Percentiles rank a stretch among this genome's conserved stretches.
These are phyloP conservation scores for Trametes pubescens DNA, from an alignment of 1,284 basidiomycete species.

Conservation along the genomic window DNA sequence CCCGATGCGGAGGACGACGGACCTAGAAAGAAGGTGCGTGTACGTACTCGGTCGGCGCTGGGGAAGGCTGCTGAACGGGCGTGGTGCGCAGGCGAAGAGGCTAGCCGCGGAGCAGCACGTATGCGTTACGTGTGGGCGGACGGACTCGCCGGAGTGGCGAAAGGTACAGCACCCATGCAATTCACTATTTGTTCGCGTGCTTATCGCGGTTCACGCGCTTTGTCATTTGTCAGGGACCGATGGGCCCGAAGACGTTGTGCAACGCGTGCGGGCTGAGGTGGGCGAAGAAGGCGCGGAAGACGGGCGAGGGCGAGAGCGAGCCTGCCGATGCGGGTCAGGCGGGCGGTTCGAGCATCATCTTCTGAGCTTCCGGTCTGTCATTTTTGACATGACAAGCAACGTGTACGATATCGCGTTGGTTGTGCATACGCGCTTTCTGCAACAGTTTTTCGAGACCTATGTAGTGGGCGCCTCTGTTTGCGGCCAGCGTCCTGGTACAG, in stretches of 20 bases:
- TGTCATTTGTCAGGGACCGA: constrained; percentile 69
- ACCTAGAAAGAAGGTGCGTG: constrained; percentile 51
- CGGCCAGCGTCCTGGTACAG: neutral
- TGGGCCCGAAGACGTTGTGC: constrained; percentile 87
- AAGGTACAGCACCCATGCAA: constrained; percentile 58
- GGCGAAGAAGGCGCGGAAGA: constrained; percentile 72
- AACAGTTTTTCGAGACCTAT: neutral
- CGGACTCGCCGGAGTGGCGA: constrained; percentile 85
- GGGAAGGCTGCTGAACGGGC: constrained; percentile 4
- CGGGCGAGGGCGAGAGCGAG: constrained; percentile 25
- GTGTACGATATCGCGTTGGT: constrained; percentile 2
- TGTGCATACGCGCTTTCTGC: neutral
- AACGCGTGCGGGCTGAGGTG: constrained; percentile 88
- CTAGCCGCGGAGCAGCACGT: constrained; percentile 67
- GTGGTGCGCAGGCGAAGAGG: constrained; percentile 59
- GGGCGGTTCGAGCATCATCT: constrained; percentile 10
- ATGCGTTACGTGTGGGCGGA: constrained; percentile 81
- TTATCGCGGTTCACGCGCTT: constrained; percentile 25
- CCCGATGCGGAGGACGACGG: constrained; percentile 29
- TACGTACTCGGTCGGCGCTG: neutral
- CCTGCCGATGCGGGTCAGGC: constrained; percentile 14
- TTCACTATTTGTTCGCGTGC: constrained; percentile 27
- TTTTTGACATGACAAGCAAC: neutral
- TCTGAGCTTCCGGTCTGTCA: constrained; percentile 6
- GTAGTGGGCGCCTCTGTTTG: neutral